Base-by-base conservation (phyloP, 768 basidiomycete species). In the Pulveroboletus sp. region DNA sequence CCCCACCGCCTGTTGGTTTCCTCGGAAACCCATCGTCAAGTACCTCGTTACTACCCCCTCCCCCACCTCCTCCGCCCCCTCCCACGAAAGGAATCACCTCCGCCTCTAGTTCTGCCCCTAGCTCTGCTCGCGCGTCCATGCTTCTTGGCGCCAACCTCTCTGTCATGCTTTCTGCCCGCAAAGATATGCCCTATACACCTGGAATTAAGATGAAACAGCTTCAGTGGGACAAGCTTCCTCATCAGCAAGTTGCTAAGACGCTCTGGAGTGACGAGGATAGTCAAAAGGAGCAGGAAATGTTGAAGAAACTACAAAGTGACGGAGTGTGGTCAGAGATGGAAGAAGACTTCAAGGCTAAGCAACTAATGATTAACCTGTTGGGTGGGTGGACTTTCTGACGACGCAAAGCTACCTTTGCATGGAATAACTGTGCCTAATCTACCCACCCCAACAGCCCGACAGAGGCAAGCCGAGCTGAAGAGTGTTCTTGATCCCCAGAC, bases 171-270 rank as follows among this genome's bases (percentile, higher is more conserved):
- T 75, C 76, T 42, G 75, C 77, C 39, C 86, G 92, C 43, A 97
- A 97, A 69, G 90, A 92, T 61, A 80, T 96, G 63, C 76, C 82
- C 4, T 77, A 93, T 38, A 85, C 89, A 30, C 89, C 94, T 2
- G 84, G 79, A 52, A 88, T 82, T 32, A 93, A 93, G 76, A 93
- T 97, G 89, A 97, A 97, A 66, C 93, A 97, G 65, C 73, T 99
- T 48, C 94, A 97, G 64, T 99, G 95, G 95, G 94, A 97, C 66
- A 98, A 97, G 62, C 76, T 99, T n/a, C 84, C 89, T 21, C 92
- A 92, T 50, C 85, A 88, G 56, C 85, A 89, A 59, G 84, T 92
- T 31, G 74, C 74, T 1, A 87, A 86, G 64, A 98, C 94, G 0
- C 72, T 97, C 13, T 99, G 93, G 89, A 86, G 76, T 46, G 78